These are phyloP conservation scores for Betula pendula DNA, from an alignment of 306 rosid genomes.

Conservation along the genomic window DNA sequence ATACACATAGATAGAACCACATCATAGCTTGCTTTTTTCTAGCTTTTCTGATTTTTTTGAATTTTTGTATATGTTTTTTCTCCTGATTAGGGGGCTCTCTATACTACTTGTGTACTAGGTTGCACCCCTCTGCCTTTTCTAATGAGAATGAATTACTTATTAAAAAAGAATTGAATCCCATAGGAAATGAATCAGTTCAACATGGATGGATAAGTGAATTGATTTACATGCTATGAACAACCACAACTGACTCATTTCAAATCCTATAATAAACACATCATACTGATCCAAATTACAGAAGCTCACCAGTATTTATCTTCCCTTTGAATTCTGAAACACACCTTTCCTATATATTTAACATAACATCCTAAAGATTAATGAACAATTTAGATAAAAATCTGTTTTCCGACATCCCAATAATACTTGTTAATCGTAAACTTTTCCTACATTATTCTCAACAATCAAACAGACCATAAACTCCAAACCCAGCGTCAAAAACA, in stretches of 20 bases:
- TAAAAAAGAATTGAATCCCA: not conserved
- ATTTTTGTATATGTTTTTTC: too few relatives aligned
- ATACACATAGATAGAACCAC: too few relatives aligned
- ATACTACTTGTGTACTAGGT: too few relatives aligned
- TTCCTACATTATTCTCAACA: conserved; percentile 9
- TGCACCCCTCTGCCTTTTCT: too few relatives aligned
- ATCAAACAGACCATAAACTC: conserved; percentile 3
- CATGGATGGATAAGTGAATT: not conserved
- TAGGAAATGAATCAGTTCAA: not conserved
- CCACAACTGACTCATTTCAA: not conserved
- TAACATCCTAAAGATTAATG: not conserved
- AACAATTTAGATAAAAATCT: not conserved
- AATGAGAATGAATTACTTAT: too few relatives aligned
- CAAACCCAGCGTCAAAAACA: conserved; percentile 8
- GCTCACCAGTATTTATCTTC: not conserved
- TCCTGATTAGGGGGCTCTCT: too few relatives aligned
- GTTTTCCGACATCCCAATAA: not conserved
- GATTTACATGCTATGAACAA: not conserved
- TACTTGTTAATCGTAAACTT: not conserved
- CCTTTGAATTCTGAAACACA: not conserved
- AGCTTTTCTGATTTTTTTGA: too few relatives aligned
- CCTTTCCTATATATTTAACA: not conserved
- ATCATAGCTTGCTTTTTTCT: too few relatives aligned
- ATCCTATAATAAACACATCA: not conserved
- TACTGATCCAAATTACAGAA: not conserved